Conservation (phyloP, 2,329 filamentous ascomycete species). For the Fusarium equiseti region DNA sequence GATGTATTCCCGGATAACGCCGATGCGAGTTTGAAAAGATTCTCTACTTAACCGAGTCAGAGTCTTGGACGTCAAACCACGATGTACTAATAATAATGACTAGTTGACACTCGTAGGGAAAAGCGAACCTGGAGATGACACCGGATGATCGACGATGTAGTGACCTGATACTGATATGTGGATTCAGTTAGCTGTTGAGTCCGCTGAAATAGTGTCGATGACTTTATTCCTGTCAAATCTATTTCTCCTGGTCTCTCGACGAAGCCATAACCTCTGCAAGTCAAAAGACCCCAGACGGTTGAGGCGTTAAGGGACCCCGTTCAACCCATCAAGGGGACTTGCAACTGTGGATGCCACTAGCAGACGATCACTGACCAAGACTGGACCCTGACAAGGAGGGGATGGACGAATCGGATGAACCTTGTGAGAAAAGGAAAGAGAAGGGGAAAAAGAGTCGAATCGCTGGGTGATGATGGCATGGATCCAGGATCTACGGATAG, state of each 20-base stretch:
- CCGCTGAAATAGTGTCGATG: background rate
- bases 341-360: slow-evolving; percentile 19
- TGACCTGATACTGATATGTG: background rate
- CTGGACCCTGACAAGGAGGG: slow-evolving; percentile 9
- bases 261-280: background rate
- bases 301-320: slow-evolving; percentile 22
- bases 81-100: background rate
- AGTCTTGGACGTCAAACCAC: background rate
- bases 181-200: background rate
- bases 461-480: background rate
- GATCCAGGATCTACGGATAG: slow-evolving; percentile 7
- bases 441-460: slow-evolving; percentile 1
- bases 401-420: slow-evolving; percentile 5
- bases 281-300: slow-evolving; percentile 18
- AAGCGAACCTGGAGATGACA: background rate
- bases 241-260: background rate
- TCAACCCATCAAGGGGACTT: slow-evolving; percentile 2
- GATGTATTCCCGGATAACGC: background rate
- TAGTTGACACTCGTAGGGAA: background rate
- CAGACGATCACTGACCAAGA: slow-evolving; percentile 12
- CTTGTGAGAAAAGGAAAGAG: background rate
- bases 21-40: background rate
- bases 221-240: background rate
- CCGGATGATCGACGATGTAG: slow-evolving; percentile 1
- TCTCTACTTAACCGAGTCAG: slow-evolving; percentile 4